phyloP scores from a whole-genome alignment of 2,329 filamentous ascomycete species.

The Ophiosphaerella korrae region DNA sequence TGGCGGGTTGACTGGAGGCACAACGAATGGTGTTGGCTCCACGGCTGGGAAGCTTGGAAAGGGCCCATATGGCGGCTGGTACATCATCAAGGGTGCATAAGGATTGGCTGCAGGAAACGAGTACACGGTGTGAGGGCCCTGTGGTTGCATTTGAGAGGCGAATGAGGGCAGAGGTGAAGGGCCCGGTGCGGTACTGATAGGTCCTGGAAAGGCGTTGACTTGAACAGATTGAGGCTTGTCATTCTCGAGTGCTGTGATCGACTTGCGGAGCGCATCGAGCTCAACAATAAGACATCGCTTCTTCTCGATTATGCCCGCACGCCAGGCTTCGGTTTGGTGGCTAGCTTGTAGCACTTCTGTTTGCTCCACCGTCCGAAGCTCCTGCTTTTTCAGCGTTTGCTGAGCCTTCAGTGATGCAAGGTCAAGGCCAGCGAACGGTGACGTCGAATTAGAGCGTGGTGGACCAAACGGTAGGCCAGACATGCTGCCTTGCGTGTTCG shows the following conservation, averaged over 20 bases:
- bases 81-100: constrained; percentile 36
- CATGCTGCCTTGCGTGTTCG: constrained; percentile 17
- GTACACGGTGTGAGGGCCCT: constrained; percentile 30
- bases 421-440: constrained; percentile 30
- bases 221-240: constrained; percentile 16
- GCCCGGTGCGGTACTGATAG: constrained; percentile 8
- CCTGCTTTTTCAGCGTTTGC: constrained; percentile 38
- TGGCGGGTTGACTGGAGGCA: constrained; percentile 15
- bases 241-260: constrained; percentile 35
- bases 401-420: constrained; percentile 33
- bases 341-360: constrained; percentile 42
- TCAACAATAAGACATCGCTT: constrained; percentile 44
- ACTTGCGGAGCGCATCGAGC: constrained; percentile 43
- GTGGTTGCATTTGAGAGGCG: constrained; percentile 31
- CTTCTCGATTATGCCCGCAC: constrained; percentile 40
- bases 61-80: constrained; percentile 26
- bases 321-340: constrained; percentile 41
- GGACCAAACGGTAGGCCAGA: constrained; percentile 15
- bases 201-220: constrained; percentile 11
- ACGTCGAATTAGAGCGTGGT: constrained; percentile 23
- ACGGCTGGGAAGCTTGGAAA: constrained; percentile 22
- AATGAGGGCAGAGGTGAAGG: constrained; percentile 22
- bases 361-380: constrained; percentile 44
- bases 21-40: constrained; percentile 30
- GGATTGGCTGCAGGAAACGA: constrained; percentile 25